These are phyloP conservation scores for Gynandropsis gynandra DNA, from an alignment of 345 rosid genomes.

Conservation along the genomic window DNA sequence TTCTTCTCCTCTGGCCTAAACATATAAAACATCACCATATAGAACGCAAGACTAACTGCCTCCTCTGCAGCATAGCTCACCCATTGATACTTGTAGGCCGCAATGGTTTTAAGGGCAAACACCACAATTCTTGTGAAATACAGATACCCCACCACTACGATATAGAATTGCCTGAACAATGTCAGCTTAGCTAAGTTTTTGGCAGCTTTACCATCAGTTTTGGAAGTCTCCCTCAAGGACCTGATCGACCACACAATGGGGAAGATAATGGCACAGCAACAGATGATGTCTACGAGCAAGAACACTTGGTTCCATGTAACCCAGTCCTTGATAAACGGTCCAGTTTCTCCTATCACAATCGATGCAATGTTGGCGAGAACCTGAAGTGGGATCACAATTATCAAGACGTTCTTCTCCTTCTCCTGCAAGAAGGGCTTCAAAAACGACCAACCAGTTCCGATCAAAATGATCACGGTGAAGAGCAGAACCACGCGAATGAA, in stretches of 20 bases:
- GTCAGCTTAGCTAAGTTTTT: conserved; percentile 69
- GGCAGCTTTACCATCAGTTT: conserved; percentile 77
- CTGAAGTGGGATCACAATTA: conserved; percentile 78
- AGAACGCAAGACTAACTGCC: conserved; percentile 54
- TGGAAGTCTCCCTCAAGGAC: conserved; percentile 63
- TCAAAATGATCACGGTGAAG: conserved; percentile 68
- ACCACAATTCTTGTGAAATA: conserved; percentile 75
- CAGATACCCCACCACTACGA: conserved; percentile 67
- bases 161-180: conserved; percentile 65
- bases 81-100: conserved; percentile 72
- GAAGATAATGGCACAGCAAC: conserved; percentile 78
- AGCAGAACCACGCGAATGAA: conserved; percentile 62
- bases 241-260: conserved; percentile 86
- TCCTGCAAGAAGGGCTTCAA: conserved; percentile 76
- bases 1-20: conserved; percentile 72
- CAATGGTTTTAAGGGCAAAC: conserved; percentile 58
- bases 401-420: conserved; percentile 75
- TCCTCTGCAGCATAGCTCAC: conserved; percentile 72
- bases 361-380: conserved; percentile 73
- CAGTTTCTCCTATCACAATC: conserved; percentile 67
- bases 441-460: conserved; percentile 84
- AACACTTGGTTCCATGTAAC: conserved; percentile 73
- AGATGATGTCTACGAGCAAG: conserved; percentile 61
- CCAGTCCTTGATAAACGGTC: conserved; percentile 67
- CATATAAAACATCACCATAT: conserved; percentile 56